phyloP scores from a whole-genome alignment of 2,329 filamentous ascomycete genomes.

The Colletotrichum sp. region DNA sequence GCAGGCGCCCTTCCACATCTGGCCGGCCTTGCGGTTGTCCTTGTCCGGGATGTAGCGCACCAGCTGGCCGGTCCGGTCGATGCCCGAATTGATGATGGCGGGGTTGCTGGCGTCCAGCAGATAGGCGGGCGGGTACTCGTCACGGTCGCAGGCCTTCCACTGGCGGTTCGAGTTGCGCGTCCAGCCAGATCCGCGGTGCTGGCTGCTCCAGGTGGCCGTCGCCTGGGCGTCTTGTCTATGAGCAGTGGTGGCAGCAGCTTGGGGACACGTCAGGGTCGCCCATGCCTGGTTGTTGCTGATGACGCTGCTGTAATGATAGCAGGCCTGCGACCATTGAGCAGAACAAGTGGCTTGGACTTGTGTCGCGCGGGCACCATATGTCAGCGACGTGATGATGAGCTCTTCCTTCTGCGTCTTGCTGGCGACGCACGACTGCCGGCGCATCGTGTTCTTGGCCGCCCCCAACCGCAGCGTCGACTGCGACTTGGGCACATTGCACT shows the following conservation, averaged over 20 bases:
- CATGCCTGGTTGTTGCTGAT: conserved; percentile 17
- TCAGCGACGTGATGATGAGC: conserved; percentile 21
- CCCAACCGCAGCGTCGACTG: neutral
- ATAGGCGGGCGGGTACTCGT: conserved; percentile 17
- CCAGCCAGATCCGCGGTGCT: neutral
- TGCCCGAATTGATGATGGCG: neutral
- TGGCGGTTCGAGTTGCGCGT: neutral
- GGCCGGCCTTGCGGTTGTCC: conserved; percentile 2
- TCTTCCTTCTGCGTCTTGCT: conserved; percentile 16
- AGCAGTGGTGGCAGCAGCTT: neutral
- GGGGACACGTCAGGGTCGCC: conserved; percentile 10
- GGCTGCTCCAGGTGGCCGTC: neutral
- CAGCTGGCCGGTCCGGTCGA: conserved; percentile 5
- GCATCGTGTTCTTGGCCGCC: conserved; percentile 19
- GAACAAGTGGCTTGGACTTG: conserved; percentile 11
- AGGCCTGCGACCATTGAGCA: conserved; percentile 23
- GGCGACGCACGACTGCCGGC: conserved; percentile 15
- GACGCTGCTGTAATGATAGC: conserved; percentile 27
- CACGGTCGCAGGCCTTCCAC: neutral
- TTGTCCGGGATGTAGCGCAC: conserved; percentile 7
- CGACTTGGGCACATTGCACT: conserved; percentile 13
- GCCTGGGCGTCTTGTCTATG: neutral
- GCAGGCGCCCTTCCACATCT: conserved; percentile 27
- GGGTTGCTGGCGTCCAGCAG: conserved; percentile 30
- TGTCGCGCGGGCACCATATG: conserved; percentile 8